phyloP scores from a whole-genome alignment of 108 stramenopile species.

The Cyclotella choctawhatcheeana region DNA sequence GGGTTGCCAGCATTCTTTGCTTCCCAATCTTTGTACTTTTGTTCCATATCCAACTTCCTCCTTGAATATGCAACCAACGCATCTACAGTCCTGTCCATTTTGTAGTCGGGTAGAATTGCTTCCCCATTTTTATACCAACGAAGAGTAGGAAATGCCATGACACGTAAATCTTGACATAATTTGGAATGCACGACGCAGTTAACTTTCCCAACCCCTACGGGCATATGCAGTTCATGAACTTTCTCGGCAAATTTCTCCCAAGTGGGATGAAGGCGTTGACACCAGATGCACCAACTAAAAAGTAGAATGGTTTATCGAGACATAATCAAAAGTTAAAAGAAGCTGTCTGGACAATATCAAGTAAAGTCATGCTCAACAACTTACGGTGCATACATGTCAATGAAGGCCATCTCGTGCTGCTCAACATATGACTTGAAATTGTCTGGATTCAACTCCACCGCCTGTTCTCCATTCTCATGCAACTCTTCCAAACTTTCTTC shows the following conservation, averaged over 20 bases:
- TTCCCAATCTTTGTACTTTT: conserved; percentile 88
- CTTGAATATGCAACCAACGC: conserved; percentile 77
- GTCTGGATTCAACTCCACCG: conserved; percentile 58
- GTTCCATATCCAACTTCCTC: conserved; percentile 84
- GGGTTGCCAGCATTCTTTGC: conserved; percentile 50
- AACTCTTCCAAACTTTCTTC: conserved; percentile 80
- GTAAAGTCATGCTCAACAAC: conserved; percentile 46
- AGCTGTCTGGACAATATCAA: too few relatives aligned
- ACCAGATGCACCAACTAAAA: conserved; percentile 88
- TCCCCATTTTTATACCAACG: conserved; percentile 86
- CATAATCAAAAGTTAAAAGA: too few relatives aligned
- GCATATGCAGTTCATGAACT: conserved; percentile 73
- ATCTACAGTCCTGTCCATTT: conserved; percentile 90
- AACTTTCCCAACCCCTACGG: conserved; percentile 85
- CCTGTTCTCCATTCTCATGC: conserved; percentile 81
- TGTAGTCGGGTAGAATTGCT: conserved; percentile 89
- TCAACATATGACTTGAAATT: conserved; percentile 67
- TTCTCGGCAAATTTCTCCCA: conserved; percentile 94
- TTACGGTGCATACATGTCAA: conserved; percentile 95
- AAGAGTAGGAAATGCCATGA: conserved; percentile 97
- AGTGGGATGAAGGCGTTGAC: conserved; percentile 95
- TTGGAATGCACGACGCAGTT: conserved; percentile 88
- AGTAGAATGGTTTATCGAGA: background rate
- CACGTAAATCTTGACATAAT: conserved; percentile 82
- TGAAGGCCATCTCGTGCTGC: conserved; percentile 84